Evolutionary conservation across 2,329 filamentous ascomycete genomes (phyloP), one percentile per base, ranked within the genome.

Genomic region (Phaeosphaeria sp.): DNA sequence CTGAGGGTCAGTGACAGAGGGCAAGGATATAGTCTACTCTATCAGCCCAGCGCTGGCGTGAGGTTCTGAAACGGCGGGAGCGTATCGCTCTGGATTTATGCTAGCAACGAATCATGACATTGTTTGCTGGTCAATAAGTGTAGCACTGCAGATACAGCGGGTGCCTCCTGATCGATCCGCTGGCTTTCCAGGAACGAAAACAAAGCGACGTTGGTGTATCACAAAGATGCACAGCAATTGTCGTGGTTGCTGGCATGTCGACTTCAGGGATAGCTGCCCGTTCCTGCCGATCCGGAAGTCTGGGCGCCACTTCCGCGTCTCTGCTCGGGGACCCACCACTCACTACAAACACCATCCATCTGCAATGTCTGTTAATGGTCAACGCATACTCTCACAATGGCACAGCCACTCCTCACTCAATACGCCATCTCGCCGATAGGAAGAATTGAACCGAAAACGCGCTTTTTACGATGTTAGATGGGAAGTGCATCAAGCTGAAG

Each of bases 201-300:
- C 36, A 44, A 53, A 39, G 9, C 25, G 24, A 20, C 25, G 45
- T 27, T 44, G 46, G 33, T 17, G 45, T 55, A 20, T 44, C 15
- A 51, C 54, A 25, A 42, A 20, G 43, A 39, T 13, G 25, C 48
- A 57, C 55, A 54, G 55, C 30, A 44, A 51, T 48, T 46, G 62
- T 60, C 59, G 64, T 67, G 60, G 58, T 53, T 53, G 27, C 27
- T 39, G 54, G 55, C 44, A 57, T 50, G 47, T 50, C 59, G 25
- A 36, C 33, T 47, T 51, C 54, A 57, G 57, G 51, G 48, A 60
- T 56, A 51, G 46, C 58, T 42, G 44, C 56, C 33, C 45, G 61
- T 59, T 46, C 61, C 61, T 64, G 61, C 49, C 53, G 61, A 60
- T 64, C 57, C 43, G 18, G 49, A 27, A 20, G 39, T 43, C 49